Evolutionary conservation across 768 basidiomycete species (phyloP), one percentile per base, ranked within the genome.

Genomic region (Mycena albidolilacea): DNA sequence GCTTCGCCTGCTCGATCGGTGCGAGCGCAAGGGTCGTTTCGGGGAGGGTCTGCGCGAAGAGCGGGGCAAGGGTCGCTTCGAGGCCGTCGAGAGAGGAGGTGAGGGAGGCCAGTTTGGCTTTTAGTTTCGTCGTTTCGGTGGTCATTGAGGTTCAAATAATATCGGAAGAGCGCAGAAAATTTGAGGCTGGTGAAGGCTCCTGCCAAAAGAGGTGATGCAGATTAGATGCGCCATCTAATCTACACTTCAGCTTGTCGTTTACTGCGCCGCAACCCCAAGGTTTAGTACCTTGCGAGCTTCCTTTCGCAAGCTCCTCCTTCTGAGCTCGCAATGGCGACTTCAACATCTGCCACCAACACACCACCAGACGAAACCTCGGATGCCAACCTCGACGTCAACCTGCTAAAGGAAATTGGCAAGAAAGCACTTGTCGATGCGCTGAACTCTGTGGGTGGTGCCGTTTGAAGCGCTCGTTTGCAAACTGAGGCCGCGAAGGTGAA

Each of bases 371-470:
- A 89, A 58, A 78, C 84, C 12, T 64, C 78, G 48, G 92, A 95
- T 78, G 85, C 92, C 14, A 89, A 87, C 41, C 71, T 93, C 46
- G 92, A 95, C 78, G 85, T 92, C 14, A 89, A 87, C 41, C 71
- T 92, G 1, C 84, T 98, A 46, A 93, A 90, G 79, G 96, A 97
- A 69, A 87, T 94, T 39, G 94, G 91, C 5, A 91, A 89, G 80
- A 94, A 92, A 75, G 91, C 89, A n/a, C 82, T 97, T 11, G 88
- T 98, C 1, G 95, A 96, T 78, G 90, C 93, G 21, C 83, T 98
- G 74, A 97, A 97, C 81, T 92, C 95, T 50, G 95, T 93, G 77
- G 43, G 85, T 83, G 64, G 21, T 9, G 30, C 30, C 30, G 30
- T 35, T 59, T 50, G 37, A 46, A 44, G 54, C 23, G 46, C 43